A percentile compares a stretch with the other conserved stretches of the same genome.
Conservation (phyloP, 2,329 filamentous ascomycete species). For the Paecilomyces sp. region DNA sequence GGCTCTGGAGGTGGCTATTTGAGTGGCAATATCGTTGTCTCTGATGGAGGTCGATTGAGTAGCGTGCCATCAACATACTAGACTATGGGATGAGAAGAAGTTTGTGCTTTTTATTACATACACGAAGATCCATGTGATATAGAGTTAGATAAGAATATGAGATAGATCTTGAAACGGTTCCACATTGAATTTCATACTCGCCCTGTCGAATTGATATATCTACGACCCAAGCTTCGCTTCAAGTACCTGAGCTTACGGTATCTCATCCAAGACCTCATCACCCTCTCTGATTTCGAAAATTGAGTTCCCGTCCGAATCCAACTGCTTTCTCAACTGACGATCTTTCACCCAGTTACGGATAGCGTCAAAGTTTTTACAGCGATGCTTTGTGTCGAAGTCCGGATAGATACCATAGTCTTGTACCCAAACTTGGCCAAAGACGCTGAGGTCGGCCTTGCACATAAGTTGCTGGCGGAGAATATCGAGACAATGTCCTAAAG, state of each 20-base stretch:
- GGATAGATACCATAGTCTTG: not conserved
- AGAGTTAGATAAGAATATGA: not conserved
- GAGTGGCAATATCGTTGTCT: constrained; percentile 56
- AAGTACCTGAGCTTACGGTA: not conserved
- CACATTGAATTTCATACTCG: not conserved
- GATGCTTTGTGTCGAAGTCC: not conserved
- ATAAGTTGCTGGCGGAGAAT: not conserved
- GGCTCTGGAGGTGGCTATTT: constrained; percentile 58
- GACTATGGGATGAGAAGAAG: not conserved
- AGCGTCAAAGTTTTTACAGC: not conserved
- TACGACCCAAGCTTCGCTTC: not conserved
- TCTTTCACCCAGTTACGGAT: not conserved
- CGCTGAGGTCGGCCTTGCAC: not conserved
- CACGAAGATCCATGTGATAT: not conserved
- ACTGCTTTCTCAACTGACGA: not conserved
- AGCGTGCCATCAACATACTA: not conserved
- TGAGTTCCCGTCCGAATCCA: not conserved
- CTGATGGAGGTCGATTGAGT: constrained; percentile 57
- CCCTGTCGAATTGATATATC: not conserved
- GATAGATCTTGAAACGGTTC: not conserved
- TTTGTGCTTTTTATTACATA: not conserved
- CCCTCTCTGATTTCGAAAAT: not conserved
- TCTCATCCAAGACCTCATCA: not conserved
- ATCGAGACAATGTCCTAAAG: not conserved
- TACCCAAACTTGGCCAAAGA: not conserved